These are phyloP conservation scores for Sanghuangporus sanghuang DNA, from an alignment of 1,284 basidiomycete species.

Conservation along the genomic window DNA sequence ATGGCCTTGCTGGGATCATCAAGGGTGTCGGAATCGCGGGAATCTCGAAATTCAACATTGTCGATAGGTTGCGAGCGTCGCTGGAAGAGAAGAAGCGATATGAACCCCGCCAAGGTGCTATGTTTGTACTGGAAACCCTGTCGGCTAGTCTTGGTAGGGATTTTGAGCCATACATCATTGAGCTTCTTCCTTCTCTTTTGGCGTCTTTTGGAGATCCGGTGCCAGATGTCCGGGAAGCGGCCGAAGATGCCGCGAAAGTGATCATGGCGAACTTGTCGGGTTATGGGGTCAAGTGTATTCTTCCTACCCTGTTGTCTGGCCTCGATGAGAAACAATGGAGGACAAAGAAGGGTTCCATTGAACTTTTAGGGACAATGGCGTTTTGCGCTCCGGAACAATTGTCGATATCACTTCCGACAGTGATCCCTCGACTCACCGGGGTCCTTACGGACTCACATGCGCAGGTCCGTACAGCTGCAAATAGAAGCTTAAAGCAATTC, in stretches of 20 bases:
- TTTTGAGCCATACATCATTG: conserved; percentile 93
- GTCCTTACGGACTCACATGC: conserved; percentile 97
- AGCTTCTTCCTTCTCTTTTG: conserved; percentile 83
- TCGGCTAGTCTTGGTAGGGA: conserved; percentile 81
- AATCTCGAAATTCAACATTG: conserved; percentile 82
- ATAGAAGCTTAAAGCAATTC: conserved; percentile 95
- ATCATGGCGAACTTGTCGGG: conserved; percentile 97
- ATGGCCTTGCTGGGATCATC: conserved; percentile 90
- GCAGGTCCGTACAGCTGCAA: conserved; percentile 91
- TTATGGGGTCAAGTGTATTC: conserved; percentile 92
- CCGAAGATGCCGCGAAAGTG: conserved; percentile 87
- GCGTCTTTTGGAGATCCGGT: conserved; percentile 87
- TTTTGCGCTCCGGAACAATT: conserved; percentile 97
- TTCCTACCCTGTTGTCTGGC: conserved; percentile 87
- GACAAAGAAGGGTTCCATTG: conserved; percentile 97
- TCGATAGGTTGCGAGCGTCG: conserved; percentile 71
- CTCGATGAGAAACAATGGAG: conserved; percentile 99
- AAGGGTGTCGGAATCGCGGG: conserved; percentile 85
- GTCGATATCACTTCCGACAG: conserved; percentile 91
- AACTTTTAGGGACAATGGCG: conserved; percentile 98
- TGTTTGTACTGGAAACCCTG: conserved; percentile 95
- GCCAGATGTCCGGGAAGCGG: conserved; percentile 90
- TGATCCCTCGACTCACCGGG: conserved; percentile 92
- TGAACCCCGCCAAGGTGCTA: conserved; percentile 87
- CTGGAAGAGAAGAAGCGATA: conserved; percentile 88